Conservation (phyloP, 164 flowering plant genomes). For the Piper longum region DNA sequence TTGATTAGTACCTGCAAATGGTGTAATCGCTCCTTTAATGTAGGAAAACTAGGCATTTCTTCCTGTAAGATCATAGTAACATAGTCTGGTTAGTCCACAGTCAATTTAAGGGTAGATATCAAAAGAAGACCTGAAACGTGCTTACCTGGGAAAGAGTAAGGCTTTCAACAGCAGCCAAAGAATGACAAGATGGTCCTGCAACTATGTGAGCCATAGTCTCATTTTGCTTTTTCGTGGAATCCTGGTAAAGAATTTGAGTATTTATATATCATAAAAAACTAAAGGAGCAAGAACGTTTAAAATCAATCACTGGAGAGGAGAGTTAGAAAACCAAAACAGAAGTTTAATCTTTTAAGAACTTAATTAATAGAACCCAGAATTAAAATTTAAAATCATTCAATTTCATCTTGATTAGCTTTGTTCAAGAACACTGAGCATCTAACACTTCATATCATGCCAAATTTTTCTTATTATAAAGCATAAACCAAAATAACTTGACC, state of each 20-base stretch:
- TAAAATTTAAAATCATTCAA: too few relatives aligned
- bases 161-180: slow-evolving; percentile 33
- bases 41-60: slow-evolving; percentile 50
- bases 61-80: slow-evolving; percentile 26
- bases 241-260: not conserved
- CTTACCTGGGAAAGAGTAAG: slow-evolving; percentile 49
- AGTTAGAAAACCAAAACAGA: too few relatives aligned
- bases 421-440: too few relatives aligned
- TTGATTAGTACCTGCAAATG: slow-evolving; percentile 52
- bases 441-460: too few relatives aligned
- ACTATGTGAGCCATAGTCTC: slow-evolving; percentile 56
- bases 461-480: too few relatives aligned
- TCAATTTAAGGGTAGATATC: not conserved
- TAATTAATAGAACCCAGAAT: too few relatives aligned
- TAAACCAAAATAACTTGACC: too few relatives aligned
- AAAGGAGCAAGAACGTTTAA: too few relatives aligned
- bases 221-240: slow-evolving; percentile 21
- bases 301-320: too few relatives aligned
- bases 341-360: too few relatives aligned
- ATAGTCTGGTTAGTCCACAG: not conserved
- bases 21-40: slow-evolving; percentile 69
- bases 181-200: slow-evolving; percentile 50
- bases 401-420: too few relatives aligned
- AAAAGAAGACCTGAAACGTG: not conserved
- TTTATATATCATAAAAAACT: too few relatives aligned